Evolutionary conservation across 768 basidiomycete species (phyloP).

Genomic region (Tephrocybe sp.): DNA sequence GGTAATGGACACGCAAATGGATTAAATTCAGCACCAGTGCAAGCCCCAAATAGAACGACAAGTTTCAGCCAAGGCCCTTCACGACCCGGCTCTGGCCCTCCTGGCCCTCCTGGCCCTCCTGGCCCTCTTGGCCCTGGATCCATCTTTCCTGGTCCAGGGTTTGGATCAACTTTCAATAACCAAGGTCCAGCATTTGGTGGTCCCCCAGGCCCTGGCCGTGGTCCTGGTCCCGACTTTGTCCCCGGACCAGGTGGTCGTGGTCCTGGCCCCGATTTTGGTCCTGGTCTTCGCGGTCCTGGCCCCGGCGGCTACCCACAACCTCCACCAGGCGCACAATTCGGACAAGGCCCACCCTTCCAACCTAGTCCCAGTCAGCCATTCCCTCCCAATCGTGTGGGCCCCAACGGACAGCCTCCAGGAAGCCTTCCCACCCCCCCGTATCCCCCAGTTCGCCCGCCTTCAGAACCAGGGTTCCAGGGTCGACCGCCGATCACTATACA

Average conservation of each 20-base stretch:
- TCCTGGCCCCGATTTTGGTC: slow-evolving; percentile 11
- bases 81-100: neutral
- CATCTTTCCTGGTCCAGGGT: neutral
- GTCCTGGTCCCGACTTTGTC: neutral
- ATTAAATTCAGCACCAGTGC: slow-evolving; percentile 3
- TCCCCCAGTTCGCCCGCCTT: slow-evolving; percentile 37
- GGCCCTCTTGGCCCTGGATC: neutral
- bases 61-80: slow-evolving; percentile 1
- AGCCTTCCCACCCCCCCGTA: slow-evolving; percentile 21
- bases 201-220: slow-evolving; percentile 3
- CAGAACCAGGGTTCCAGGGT: slow-evolving; percentile 40
- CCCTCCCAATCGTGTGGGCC: slow-evolving; percentile 16
- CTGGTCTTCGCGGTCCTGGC: slow-evolving; percentile 8
- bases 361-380: slow-evolving; percentile 14
- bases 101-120: neutral
- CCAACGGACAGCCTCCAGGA: slow-evolving; percentile 13
- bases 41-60: slow-evolving; percentile 5
- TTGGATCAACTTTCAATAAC: too few species aligned
- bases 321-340: slow-evolving; percentile 6
- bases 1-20: slow-evolving; percentile 12
- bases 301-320: slow-evolving; percentile 9
- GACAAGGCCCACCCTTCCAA: slow-evolving; percentile 19
- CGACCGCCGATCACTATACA: slow-evolving; percentile 32
- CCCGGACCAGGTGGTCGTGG: neutral
- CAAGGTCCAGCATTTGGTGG: neutral